phyloP scores from a whole-genome alignment of 2,329 filamentous ascomycete genomes.

The Phaeosphaeria sp. region DNA sequence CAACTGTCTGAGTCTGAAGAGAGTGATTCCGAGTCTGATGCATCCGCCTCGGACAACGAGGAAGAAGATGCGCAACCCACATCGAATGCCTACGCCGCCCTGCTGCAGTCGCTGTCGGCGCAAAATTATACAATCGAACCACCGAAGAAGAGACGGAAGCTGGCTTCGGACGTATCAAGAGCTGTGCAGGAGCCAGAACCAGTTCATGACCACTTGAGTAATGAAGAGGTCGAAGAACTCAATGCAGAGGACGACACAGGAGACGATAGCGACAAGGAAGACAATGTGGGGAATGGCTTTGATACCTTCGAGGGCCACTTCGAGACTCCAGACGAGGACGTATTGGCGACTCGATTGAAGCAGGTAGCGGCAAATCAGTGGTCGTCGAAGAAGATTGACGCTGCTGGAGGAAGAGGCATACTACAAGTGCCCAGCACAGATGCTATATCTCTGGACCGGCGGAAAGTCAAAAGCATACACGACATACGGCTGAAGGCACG shows the following conservation, averaged over 20 bases:
- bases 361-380: slow-evolving; percentile 58
- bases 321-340: slow-evolving; percentile 68
- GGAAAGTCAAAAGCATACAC: slow-evolving; percentile 29
- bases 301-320: slow-evolving; percentile 88
- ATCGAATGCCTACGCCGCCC: slow-evolving; percentile 60
- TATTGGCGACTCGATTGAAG: slow-evolving; percentile 61
- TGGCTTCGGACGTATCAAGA: slow-evolving; percentile 25
- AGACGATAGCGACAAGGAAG: background rate
- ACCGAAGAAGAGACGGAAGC: slow-evolving; percentile 61
- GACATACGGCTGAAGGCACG: slow-evolving; percentile 44
- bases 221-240: background rate
- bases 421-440: slow-evolving; percentile 33
- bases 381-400: slow-evolving; percentile 50
- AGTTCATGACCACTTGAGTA: background rate
- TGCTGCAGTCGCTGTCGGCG: slow-evolving; percentile 61
- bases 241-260: slow-evolving; percentile 9
- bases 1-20: slow-evolving; percentile 27
- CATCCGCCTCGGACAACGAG: slow-evolving; percentile 22
- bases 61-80: slow-evolving; percentile 32
- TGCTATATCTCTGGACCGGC: slow-evolving; percentile 21
- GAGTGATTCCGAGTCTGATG: slow-evolving; percentile 29
- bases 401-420: slow-evolving; percentile 35
- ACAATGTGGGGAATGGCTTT: slow-evolving; percentile 50
- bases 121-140: slow-evolving; percentile 52
- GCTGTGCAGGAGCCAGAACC: background rate